These are phyloP conservation scores for Grigorovia yakushimaensis DNA, from an alignment of 805 yeast genomes.

Conservation along the genomic window DNA sequence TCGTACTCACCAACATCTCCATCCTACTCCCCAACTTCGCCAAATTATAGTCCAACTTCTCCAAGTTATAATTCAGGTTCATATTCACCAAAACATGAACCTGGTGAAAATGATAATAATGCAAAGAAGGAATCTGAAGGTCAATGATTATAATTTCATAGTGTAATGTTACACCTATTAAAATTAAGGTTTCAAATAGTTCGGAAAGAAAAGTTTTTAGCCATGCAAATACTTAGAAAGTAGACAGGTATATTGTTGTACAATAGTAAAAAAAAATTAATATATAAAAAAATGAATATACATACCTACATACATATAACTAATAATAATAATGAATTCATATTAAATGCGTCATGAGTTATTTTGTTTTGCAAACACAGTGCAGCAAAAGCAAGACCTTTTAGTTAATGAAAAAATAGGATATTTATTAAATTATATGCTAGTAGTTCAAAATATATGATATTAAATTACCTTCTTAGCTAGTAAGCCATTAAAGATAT, in stretches of 20 bases:
- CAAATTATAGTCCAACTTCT: conserved; percentile 52
- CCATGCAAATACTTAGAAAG: not conserved
- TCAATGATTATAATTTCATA: not conserved
- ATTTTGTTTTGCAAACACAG: too few species aligned
- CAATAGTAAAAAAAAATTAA: not conserved
- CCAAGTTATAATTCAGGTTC: conserved; percentile 51
- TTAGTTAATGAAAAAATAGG: too few species aligned
- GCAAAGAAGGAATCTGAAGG: conserved; percentile 3
- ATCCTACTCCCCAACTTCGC: conserved; percentile 38
- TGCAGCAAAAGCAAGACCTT: too few species aligned
- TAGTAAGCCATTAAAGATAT: conserved; percentile 83
- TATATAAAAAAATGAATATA: too few species aligned
- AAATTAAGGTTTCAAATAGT: too few species aligned
- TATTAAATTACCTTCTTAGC: conserved; percentile 38
- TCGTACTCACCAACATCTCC: conserved; percentile 51
- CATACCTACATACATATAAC: not conserved
- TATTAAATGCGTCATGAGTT: too few species aligned
- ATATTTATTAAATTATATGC: too few species aligned
- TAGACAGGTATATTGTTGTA: not conserved
- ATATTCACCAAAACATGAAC: conserved; percentile 36
- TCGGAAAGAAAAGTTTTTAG: not conserved
- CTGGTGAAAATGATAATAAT: conserved; percentile 13
- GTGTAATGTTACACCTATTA: not conserved
- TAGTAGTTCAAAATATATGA: too few species aligned
- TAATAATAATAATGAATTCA: not conserved